Conservation (phyloP, 2,329 filamentous ascomycete species). For the Colletotrichum musicola region DNA sequence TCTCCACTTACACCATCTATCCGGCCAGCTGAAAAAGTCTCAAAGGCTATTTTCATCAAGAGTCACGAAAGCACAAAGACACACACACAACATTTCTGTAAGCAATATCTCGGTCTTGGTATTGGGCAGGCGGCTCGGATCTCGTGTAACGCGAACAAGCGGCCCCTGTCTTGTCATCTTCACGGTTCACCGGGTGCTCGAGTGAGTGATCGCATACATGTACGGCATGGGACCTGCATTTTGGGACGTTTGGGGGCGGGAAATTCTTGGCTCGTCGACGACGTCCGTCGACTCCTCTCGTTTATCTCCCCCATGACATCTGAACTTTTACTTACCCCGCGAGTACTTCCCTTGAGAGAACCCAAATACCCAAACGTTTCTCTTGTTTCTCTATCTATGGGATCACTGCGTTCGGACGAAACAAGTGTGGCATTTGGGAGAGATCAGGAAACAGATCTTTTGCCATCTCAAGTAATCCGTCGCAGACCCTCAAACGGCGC, state of each 20-base stretch:
- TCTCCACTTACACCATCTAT: too few relatives aligned
- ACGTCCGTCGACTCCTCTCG: neutral
- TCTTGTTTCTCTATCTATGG: neutral
- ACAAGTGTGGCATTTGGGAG: neutral
- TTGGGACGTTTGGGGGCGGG: neutral
- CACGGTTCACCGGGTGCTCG: too few relatives aligned
- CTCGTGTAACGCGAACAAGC: neutral
- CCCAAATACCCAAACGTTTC: too few relatives aligned
- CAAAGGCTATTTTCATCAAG: neutral
- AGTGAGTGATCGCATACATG: neutral
- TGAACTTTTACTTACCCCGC: too few relatives aligned
- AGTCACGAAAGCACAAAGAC: too few relatives aligned
- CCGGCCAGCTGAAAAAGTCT: neutral
- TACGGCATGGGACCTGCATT: neutral
- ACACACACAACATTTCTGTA: neutral
- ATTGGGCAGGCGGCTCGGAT: neutral
- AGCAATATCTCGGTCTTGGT: constrained; percentile 13
- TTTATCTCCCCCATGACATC: neutral
- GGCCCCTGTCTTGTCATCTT: neutral
- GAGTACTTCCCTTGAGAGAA: too few relatives aligned
- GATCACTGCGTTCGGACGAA: neutral
- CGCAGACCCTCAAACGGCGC: neutral
- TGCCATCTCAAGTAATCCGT: constrained; percentile 4
- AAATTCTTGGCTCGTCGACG: neutral
- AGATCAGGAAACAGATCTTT: constrained; percentile 2